Conservation (phyloP, 2,329 filamentous ascomycete species). For the Neonectria hederae region DNA sequence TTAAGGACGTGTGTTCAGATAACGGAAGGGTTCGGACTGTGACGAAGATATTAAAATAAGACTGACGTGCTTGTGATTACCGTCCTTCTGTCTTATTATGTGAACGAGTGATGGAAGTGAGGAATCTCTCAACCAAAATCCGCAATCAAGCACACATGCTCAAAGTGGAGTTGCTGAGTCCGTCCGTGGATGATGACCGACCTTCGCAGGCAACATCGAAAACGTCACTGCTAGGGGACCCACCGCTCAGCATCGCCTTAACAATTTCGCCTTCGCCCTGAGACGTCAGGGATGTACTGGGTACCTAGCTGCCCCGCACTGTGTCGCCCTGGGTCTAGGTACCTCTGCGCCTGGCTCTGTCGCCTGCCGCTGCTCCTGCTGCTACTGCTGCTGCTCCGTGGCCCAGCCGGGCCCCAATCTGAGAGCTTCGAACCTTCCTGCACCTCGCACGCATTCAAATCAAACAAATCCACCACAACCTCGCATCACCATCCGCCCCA, state of each 20-base stretch:
- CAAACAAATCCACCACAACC: constrained; percentile 22
- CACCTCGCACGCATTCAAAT: constrained; percentile 40
- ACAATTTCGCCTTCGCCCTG: constrained; percentile 25
- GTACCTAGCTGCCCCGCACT: constrained; percentile 10
- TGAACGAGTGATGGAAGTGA: neutral
- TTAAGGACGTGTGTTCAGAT: neutral
- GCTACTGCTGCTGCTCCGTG: constrained; percentile 29
- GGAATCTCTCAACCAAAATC: neutral
- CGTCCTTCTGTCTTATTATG: no score
- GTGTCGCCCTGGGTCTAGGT: constrained; percentile 2
- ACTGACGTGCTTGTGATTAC: no score
- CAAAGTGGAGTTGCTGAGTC: neutral
- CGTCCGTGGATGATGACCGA: constrained; percentile 7
- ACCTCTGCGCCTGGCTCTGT: constrained; percentile 8
- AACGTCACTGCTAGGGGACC: constrained; percentile 45
- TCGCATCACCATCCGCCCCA: constrained; percentile 22
- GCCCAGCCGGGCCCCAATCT: constrained; percentile 34
- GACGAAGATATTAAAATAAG: no score
- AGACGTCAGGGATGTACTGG: constrained; percentile 7
- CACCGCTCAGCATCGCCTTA: constrained; percentile 29
- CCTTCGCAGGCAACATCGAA: constrained; percentile 47
- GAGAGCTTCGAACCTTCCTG: constrained; percentile 47
- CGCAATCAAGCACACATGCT: neutral
- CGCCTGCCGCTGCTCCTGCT: constrained; percentile 11
- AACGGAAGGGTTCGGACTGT: neutral